phyloP scores from a whole-genome alignment of 306 rosid genomes.

The Fagus crenata region DNA sequence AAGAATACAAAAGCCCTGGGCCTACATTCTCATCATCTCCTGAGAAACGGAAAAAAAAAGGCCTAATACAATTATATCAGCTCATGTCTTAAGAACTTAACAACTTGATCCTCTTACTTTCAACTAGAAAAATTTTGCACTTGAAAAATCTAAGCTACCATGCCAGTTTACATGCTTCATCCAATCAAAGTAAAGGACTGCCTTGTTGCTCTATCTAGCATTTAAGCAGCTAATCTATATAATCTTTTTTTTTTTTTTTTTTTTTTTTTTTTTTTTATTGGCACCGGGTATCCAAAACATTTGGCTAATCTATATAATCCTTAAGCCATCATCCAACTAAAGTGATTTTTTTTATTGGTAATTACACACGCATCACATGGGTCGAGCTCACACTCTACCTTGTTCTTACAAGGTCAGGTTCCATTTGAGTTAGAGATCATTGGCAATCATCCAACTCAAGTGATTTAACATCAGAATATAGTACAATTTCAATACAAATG shows the following conservation, averaged over 20 bases:
- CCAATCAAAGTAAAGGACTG: neutral
- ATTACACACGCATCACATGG: too few species aligned
- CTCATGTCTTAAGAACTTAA: neutral
- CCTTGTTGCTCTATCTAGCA: neutral
- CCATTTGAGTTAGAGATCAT: too few species aligned
- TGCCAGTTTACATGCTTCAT: neutral
- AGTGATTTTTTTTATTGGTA: too few species aligned
- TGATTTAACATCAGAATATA: conserved; percentile 9
- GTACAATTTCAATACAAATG: conserved; percentile 6
- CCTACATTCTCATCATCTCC: conserved; percentile 6
- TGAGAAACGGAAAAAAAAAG: too few species aligned
- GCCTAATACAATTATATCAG: neutral
- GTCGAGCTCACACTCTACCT: too few species aligned
- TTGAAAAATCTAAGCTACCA: neutral
- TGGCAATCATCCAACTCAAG: neutral
- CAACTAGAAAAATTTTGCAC: neutral
- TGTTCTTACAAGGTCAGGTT: too few species aligned
- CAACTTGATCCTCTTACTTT: neutral
- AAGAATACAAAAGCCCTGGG: neutral
- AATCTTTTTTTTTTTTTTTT: neutral
- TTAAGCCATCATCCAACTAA: neutral
- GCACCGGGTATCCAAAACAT: too few species aligned
- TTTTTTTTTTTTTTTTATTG: too few species aligned
- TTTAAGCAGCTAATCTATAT: neutral
- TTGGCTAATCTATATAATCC: neutral